Base-by-base conservation (phyloP, 2,329 filamentous ascomycete species). In the Colletotrichum filicis region DNA sequence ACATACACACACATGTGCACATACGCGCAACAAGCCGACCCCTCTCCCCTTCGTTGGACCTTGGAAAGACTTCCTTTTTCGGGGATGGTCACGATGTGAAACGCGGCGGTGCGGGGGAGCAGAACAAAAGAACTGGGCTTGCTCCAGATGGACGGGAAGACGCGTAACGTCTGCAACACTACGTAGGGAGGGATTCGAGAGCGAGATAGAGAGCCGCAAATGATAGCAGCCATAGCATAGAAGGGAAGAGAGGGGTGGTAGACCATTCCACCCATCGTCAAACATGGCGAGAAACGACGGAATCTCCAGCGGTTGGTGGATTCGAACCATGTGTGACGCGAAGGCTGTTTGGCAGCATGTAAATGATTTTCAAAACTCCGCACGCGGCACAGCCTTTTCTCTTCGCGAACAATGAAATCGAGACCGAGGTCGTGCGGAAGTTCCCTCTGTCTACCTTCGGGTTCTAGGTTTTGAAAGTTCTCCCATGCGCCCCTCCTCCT, bases 41-140 rank as follows among this genome's bases (percentile, higher is more conserved):
- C 61, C 30, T 9, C 9, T 35, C 26, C 46, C 57, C 68, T 49
- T 56, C 49, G 35, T 26, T 35, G 16, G 56, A 58, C 57, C 32
- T 35, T 46, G 59, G 35, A 19, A 28, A 7, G 22, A 19, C 22
- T 72, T 59, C 66, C 65, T 55, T 30, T 49, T 72, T 46, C 19
- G 24, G 66, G 58, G 19, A 49, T 64, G n/a, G n/a, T 19, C 59
- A 69, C 46, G 53, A 22, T 35, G 22, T 72, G 69, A 72, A 72
- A 72, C 69, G 53, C 30, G 53, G 58, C 68, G 42, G 49, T 68
- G 68, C 68, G 64, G 68, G 68, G 52, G 52, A 55, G 55, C 56
- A 32, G 28, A 28, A 30, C 42, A 28, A 59, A 53, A 56, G 37
- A 53, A 28, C 28, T 12, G n/a, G 12, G 32, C 32, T 19, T 52